These are phyloP conservation scores for Salix caprea DNA, from an alignment of 345 rosid species.

Conservation along the genomic window DNA sequence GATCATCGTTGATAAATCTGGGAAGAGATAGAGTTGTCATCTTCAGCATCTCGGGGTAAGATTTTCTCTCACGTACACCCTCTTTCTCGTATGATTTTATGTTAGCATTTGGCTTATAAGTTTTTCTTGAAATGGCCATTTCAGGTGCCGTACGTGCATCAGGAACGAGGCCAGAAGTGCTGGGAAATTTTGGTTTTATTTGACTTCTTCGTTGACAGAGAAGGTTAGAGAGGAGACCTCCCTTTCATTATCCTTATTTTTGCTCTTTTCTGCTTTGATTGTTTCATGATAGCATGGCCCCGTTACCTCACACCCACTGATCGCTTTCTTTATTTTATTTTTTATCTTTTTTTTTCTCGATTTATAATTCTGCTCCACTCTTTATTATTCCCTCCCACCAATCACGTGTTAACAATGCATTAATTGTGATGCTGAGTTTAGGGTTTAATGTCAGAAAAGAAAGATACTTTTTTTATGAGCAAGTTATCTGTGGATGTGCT, in stretches of 20 bases:
- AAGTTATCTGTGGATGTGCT: background rate
- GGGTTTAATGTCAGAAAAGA: too few relatives aligned
- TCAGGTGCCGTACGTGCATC: too few relatives aligned
- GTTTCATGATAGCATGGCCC: background rate
- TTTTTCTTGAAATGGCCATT: background rate
- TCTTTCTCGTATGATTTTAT: background rate
- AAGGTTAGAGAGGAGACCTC: background rate
- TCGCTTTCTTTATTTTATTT: too few relatives aligned
- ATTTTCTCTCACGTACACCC: background rate
- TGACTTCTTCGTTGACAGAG: background rate
- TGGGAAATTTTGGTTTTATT: background rate
- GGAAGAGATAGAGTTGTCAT: background rate
- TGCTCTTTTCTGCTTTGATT: background rate
- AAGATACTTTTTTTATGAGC: background rate
- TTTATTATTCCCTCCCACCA: too few relatives aligned
- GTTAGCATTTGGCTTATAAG: background rate
- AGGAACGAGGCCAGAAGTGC: background rate
- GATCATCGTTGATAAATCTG: constrained; percentile 12
- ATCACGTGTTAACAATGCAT: too few relatives aligned
- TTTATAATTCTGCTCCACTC: too few relatives aligned
- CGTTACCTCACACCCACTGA: background rate
- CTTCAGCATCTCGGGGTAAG: constrained; percentile 1
- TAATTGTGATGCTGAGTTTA: too few relatives aligned
- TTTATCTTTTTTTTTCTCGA: too few relatives aligned
- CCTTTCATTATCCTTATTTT: background rate